Conservation (phyloP, 345 rosid species). For the Salix caprea region DNA sequence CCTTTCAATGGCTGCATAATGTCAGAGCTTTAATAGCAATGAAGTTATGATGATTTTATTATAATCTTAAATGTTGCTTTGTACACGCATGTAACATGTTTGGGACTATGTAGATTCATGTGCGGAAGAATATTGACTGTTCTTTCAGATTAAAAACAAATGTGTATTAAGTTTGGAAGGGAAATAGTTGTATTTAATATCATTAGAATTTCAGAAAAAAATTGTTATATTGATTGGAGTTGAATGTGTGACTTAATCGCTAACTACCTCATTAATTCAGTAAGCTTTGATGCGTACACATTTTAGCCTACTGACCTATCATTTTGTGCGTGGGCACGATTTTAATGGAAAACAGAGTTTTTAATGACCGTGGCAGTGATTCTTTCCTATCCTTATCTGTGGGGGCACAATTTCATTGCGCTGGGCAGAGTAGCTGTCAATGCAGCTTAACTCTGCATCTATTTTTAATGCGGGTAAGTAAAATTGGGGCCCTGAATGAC, state of each 20-base stretch:
- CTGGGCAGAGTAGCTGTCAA: no score
- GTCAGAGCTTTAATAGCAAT: not conserved
- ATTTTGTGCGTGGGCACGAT: no score
- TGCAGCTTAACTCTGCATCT: no score
- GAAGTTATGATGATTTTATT: not conserved
- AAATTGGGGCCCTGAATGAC: not conserved
- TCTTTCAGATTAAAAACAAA: not conserved
- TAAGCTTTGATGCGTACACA: not conserved
- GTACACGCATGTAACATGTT: not conserved
- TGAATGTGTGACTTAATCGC: not conserved
- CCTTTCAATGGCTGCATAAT: not conserved
- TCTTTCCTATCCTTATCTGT: no score
- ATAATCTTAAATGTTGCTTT: not conserved
- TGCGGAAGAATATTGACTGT: not conserved
- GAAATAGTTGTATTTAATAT: not conserved
- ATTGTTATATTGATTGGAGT: not conserved
- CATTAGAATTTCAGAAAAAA: not conserved
- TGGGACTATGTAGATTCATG: not conserved
- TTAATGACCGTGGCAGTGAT: no score
- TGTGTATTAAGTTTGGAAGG: not conserved
- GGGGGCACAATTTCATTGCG: no score
- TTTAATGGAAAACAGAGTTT: no score
- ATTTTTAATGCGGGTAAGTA: not conserved
- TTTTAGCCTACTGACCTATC: not conserved
- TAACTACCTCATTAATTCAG: not conserved